Evolutionary conservation across 1,284 basidiomycete genomes (phyloP).

Genomic region (Austropuccinia psidii): DNA sequence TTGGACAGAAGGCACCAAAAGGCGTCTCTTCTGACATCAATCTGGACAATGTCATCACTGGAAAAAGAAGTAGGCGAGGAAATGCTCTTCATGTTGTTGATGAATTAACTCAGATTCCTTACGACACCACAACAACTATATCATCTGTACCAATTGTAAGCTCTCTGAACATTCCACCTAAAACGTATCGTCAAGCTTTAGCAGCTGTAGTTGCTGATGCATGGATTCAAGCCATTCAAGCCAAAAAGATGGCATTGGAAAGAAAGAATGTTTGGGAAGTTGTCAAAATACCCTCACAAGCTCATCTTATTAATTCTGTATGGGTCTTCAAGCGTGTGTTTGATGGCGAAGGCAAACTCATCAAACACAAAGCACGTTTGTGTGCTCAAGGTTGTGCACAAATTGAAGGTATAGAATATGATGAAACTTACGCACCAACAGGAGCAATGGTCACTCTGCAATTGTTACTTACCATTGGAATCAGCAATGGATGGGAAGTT

Average conservation of each 20-base stretch:
- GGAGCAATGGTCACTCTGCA: not conserved
- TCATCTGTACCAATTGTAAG: not conserved
- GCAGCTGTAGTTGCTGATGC: not conserved
- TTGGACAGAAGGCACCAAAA: not conserved
- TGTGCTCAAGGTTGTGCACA: not conserved
- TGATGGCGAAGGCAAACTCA: not conserved
- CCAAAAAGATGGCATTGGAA: not conserved
- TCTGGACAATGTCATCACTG: not conserved
- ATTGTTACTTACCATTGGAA: not conserved
- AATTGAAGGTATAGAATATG: constrained; percentile 2
- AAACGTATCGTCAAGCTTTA: not conserved
- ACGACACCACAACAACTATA: not conserved
- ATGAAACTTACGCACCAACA: not conserved
- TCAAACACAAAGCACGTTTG: not conserved
- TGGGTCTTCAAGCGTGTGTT: not conserved
- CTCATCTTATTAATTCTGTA: not conserved
- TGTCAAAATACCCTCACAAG: not conserved
- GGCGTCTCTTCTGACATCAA: constrained; percentile 2
- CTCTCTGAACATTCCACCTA: not conserved
- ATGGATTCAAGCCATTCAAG: not conserved
- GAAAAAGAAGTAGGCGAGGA: not conserved
- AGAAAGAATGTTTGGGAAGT: not conserved
- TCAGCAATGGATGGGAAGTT: not conserved
- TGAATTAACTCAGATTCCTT: not conserved
- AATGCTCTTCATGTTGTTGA: not conserved